Evolutionary conservation across 208 protist species (phyloP), one percentile per base, ranked within the genome.

Genomic region (Leptomonas seymouri): DNA sequence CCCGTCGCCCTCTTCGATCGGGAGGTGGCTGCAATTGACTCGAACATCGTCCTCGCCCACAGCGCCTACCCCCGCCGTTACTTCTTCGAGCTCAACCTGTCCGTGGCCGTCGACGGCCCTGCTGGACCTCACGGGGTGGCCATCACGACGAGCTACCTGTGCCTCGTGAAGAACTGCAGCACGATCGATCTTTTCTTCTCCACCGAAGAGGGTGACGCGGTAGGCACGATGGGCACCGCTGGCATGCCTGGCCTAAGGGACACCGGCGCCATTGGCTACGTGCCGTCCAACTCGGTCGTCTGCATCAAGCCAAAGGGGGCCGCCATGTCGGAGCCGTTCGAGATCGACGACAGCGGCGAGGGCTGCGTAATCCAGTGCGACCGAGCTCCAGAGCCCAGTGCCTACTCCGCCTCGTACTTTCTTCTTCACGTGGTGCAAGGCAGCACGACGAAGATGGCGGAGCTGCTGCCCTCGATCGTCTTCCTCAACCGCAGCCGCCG

Each of bases 121-220:
- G 71, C 71, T 5, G 73, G 67, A 5, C 36, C 53, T 27, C 51
- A 51, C 45, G 64, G 73, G 11, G 61, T 78, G 14, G 63, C 67
- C 30, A 42, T 78, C 55, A 73, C 73, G 20, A 56, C 65, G 0
- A 62, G 73, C 6, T 25, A 54, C 41, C 58, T 72, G 30, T 71
- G 66, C 31, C 67, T 78, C 44, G 59, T 73, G 25, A 71, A 72
- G 65, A 78, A 78, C 59, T 71, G 67, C 66, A 73, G 59, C 16
- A 53, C 65, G 28, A n/a, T 49, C 20, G 59, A 78, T 36, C 50
- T 78, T 16, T 64, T 78, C 55, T 78, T 78, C 57, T 67, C 36
- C 11, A 78, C 66, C 2, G 63, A 67, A 16, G 67, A 63, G 8
- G 73, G 66, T 14, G 55, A 71, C 46, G 41, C 73, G 15, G 73